Conservation (phyloP, 768 basidiomycete genomes). For the Thelephora ganbajun region DNA sequence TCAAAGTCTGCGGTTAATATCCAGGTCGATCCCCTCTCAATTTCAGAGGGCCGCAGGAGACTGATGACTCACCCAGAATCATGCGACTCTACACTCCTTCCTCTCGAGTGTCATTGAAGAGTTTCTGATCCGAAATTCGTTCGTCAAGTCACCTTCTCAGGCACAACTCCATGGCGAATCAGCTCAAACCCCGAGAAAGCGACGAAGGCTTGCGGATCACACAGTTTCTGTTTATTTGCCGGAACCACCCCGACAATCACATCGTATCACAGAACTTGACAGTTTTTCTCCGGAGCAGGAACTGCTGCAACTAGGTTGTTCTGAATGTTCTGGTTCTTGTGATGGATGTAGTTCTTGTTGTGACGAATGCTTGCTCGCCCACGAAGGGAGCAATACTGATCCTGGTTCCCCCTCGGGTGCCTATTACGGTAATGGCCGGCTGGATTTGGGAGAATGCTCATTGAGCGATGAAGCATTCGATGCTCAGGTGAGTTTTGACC, state of each 20-base stretch:
- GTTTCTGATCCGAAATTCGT: constrained; percentile 55
- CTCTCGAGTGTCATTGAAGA: constrained; percentile 42
- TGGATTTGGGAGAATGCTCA: not conserved
- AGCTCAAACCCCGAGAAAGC: too few species aligned
- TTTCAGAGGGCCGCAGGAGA: constrained; percentile 3
- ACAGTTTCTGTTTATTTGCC: too few species aligned
- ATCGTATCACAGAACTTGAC: not conserved
- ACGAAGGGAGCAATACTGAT: not conserved
- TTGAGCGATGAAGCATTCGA: not conserved
- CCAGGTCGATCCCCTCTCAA: constrained; percentile 30
- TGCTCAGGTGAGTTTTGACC: not conserved
- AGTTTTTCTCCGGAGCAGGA: too few species aligned
- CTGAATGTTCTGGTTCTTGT: constrained; percentile 20
- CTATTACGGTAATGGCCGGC: not conserved
- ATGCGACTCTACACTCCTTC: constrained; percentile 37
- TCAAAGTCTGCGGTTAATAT: constrained; percentile 55
- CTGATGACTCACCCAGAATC: constrained; percentile 33
- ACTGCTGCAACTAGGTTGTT: not conserved
- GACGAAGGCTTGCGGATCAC: too few species aligned
- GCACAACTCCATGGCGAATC: not conserved
- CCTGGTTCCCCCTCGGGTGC: not conserved
- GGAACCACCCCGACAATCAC: not conserved
- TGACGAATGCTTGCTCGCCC: not conserved
- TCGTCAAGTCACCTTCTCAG: constrained; percentile 16
- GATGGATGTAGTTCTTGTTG: constrained; percentile 11